Conservation (phyloP, 306 rosid genomes). For the Pueraria montana region DNA sequence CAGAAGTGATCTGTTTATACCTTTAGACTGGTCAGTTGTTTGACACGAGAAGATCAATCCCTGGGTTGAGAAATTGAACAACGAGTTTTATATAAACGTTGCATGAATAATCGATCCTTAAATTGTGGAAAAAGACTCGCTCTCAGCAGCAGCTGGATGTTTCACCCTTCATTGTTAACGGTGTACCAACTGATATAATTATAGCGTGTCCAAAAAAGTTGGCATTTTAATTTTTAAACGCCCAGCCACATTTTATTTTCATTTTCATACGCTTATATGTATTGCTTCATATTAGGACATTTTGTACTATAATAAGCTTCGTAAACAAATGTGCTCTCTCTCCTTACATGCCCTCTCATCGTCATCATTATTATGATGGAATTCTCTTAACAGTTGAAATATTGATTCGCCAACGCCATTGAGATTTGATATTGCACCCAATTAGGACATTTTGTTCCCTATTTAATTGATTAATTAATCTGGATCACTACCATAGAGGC, state of each 20-base stretch:
- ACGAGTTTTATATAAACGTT: not conserved
- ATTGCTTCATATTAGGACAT: no score
- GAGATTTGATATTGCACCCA: not conserved
- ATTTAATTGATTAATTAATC: not conserved
- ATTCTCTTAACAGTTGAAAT: not conserved
- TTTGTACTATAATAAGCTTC: no score
- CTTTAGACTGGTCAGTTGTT: not conserved
- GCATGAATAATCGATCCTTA: not conserved
- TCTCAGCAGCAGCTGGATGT: not conserved
- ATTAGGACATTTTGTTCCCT: not conserved
- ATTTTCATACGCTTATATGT: no score
- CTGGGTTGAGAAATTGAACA: not conserved
- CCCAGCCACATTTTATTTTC: not conserved
- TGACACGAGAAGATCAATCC: not conserved
- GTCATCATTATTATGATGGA: not conserved
- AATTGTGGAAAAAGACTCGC: not conserved
- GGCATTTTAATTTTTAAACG: not conserved
- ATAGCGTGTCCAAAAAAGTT: no score
- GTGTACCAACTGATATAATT: not conserved
- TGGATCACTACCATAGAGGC: not conserved
- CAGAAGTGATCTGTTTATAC: not conserved
- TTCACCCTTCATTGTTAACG: not conserved
- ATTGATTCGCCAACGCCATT: not conserved
- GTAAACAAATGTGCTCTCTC: not conserved
- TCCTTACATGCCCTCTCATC: not conserved